Percentiles rank a stretch among this genome's conserved stretches.
phyloP scores from a whole-genome alignment of 768 basidiomycete species.

The Lepiota brunneoincarnata region DNA sequence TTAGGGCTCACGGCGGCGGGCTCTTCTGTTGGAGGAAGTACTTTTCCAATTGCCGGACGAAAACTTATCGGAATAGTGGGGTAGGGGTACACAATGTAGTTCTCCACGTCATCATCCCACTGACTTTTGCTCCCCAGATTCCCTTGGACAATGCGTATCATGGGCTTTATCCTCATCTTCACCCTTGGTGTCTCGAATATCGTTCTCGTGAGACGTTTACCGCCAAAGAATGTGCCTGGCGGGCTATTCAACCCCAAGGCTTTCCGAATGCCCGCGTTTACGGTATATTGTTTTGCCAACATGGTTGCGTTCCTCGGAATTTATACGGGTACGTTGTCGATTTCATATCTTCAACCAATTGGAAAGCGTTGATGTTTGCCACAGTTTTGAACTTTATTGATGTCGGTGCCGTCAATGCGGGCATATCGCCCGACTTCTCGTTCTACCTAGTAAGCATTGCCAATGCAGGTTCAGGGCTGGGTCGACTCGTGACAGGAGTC shows the following conservation, averaged over 20 bases:
- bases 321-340: constrained; percentile 44
- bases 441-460: constrained; percentile 62
- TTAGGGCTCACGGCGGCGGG: constrained; percentile 54
- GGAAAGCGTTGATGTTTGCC: neutral
- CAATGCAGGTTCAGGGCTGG: constrained; percentile 56
- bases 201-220: constrained; percentile 43
- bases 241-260: constrained; percentile 49
- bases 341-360: neutral
- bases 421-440: constrained; percentile 44
- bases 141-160: constrained; percentile 65
- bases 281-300: constrained; percentile 47
- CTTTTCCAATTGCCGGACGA: constrained; percentile 58
- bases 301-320: constrained; percentile 55
- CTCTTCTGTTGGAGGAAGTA: constrained; percentile 58
- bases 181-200: constrained; percentile 50
- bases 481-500: constrained; percentile 48
- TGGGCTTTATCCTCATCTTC: constrained; percentile 54
- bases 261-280: constrained; percentile 46
- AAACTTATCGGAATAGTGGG: constrained; percentile 52
- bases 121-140: constrained; percentile 40
- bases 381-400: constrained; percentile 59
- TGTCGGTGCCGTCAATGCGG: constrained; percentile 42
- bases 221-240: constrained; percentile 46
- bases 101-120: neutral
- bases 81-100: constrained; percentile 28